Evolutionary conservation across 2,329 filamentous ascomycete genomes (phyloP).

Genomic region (Huntiella moniliformis): DNA sequence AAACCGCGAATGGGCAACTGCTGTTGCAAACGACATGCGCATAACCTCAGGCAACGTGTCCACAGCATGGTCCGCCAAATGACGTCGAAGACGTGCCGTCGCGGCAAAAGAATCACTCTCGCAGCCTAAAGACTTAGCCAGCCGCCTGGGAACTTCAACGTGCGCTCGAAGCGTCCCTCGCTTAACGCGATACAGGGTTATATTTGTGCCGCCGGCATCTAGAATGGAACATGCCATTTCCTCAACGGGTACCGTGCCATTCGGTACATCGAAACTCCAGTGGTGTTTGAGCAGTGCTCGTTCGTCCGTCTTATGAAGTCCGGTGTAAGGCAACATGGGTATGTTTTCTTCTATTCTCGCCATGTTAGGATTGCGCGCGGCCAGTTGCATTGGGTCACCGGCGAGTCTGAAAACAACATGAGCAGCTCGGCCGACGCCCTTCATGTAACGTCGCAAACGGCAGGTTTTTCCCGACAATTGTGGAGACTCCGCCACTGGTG

Average conservation of each 20-base stretch:
- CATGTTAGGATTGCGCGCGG: too few species aligned
- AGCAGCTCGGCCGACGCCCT: too few species aligned
- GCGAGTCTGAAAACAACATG: too few species aligned
- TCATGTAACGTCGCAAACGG: too few species aligned
- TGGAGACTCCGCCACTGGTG: too few species aligned
- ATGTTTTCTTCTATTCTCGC: too few species aligned
- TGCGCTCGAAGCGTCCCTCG: constrained; percentile 17
- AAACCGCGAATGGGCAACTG: constrained; percentile 12
- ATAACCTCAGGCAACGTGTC: constrained; percentile 2
- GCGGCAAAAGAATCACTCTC: neutral
- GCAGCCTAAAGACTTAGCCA: constrained; percentile 12
- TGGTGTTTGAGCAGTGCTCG: constrained; percentile 15
- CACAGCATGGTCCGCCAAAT: constrained; percentile 6
- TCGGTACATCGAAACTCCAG: constrained; percentile 17
- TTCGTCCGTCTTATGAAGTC: constrained; percentile 16
- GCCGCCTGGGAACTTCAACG: constrained; percentile 13
- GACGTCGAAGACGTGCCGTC: constrained; percentile 10
- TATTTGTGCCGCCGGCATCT: constrained; percentile 16
- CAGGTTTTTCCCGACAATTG: too few species aligned
- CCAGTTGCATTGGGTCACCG: too few species aligned
- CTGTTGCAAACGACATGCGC: constrained; percentile 4
- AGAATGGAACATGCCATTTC: constrained; percentile 15
- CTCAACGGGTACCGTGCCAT: constrained; percentile 11
- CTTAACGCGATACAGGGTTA: constrained; percentile 15
- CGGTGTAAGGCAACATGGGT: constrained; percentile 14